These are phyloP conservation scores for Talaromyces islandicus DNA, from an alignment of 2,329 filamentous ascomycete genomes.

Conservation along the genomic window DNA sequence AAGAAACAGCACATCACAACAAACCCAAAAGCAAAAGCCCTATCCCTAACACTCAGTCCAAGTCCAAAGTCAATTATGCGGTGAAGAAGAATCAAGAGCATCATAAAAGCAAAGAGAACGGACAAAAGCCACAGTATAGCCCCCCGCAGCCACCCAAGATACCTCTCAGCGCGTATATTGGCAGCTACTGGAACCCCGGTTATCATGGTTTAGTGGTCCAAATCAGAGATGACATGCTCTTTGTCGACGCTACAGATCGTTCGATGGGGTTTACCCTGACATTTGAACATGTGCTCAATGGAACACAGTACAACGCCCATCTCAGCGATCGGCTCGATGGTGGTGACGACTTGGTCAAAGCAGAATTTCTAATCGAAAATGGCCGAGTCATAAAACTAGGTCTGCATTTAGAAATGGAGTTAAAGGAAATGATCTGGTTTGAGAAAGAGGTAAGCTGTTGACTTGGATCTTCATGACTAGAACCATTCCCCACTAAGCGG, in stretches of 20 bases:
- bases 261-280: constrained; percentile 23
- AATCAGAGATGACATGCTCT: constrained; percentile 20
- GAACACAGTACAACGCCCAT: constrained; percentile 21
- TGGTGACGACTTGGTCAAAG: constrained; percentile 1
- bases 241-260: constrained; percentile 28
- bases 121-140: background rate
- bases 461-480: background rate
- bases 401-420: background rate
- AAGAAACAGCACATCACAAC: background rate
- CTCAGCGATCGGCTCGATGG: constrained; percentile 8
- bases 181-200: constrained; percentile 4
- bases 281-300: constrained; percentile 23
- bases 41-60: background rate
- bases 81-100: background rate
- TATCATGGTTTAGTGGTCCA: constrained; percentile 22
- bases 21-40: background rate
- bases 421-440: constrained; percentile 4
- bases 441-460: background rate
- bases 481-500: too few species aligned
- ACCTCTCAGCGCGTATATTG: constrained; percentile 2
- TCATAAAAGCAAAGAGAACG: background rate
- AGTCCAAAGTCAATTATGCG: background rate
- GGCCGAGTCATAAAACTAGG: constrained; percentile 1
- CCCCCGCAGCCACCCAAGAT: background rate
- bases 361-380: background rate